Conservation (phyloP, 2,329 filamentous ascomycete species). For the Keithomyces neogunnii region DNA sequence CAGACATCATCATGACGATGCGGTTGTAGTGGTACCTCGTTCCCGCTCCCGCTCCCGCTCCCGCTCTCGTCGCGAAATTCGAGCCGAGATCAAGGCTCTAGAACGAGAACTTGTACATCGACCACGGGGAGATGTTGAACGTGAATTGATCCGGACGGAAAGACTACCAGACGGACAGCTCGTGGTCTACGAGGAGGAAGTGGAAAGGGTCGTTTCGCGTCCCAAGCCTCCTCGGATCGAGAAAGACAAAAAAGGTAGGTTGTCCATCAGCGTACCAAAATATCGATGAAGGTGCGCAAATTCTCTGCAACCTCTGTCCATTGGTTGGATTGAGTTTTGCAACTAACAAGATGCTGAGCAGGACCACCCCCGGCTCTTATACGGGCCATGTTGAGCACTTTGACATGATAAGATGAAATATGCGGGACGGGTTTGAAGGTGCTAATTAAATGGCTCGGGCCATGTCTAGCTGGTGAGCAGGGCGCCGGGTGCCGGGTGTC, state of each 20-base stretch:
- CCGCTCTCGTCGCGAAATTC: slow-evolving; percentile 54
- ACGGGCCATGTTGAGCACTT: slow-evolving; percentile 61
- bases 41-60: slow-evolving; percentile 34
- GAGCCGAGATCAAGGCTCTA: slow-evolving; percentile 61
- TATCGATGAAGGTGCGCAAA: slow-evolving; percentile 49
- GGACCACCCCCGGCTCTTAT: slow-evolving; percentile 56
- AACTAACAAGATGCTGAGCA: slow-evolving; percentile 30
- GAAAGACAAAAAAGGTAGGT: slow-evolving; percentile 93
- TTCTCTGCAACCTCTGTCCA: slow-evolving; percentile 11
- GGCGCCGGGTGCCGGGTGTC: no score
- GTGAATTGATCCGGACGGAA: slow-evolving; percentile 48
- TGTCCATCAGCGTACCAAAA: slow-evolving; percentile 74
- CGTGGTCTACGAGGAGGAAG: slow-evolving; percentile 52
- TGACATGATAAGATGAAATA: slow-evolving; percentile 40
- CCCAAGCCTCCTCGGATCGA: slow-evolving; percentile 60
- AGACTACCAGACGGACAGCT: slow-evolving; percentile 52
- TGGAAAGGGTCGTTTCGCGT: slow-evolving; percentile 46
- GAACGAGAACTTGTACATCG: slow-evolving; percentile 42
- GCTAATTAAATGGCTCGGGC: no score
- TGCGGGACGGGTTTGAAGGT: no score
- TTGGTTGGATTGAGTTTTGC: slow-evolving; percentile 10
- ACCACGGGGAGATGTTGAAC: slow-evolving; percentile 30
- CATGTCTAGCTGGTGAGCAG: no score
- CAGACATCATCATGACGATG: slow-evolving; percentile 18
- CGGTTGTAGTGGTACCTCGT: slow-evolving; percentile 31